Base-by-base conservation (phyloP, 768 basidiomycete genomes). In the Lepiota venenata region DNA sequence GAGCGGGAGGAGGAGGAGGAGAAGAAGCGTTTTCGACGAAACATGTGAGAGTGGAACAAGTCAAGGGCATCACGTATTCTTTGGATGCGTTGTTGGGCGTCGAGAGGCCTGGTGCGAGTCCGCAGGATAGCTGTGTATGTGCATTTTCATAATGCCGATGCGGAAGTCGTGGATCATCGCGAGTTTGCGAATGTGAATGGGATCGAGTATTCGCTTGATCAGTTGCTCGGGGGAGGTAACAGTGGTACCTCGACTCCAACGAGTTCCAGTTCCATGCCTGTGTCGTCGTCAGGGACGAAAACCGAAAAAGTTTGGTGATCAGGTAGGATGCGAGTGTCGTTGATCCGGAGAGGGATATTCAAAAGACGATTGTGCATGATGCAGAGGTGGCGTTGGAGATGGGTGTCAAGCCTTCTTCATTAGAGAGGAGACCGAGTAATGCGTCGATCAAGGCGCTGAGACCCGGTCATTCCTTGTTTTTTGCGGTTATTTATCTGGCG, bases 121-220 rank as follows among this genome's bases (percentile, higher is more conserved):
- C 78, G 0, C 3, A 25, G 5, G 66, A 68, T 15, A 70, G 80
- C 7, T n/a, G 65, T 76, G 1, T 70, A 68, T 15, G 64, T 70
- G 38, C 73, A 69, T 27, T 55, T 55, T 15, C 53, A 55, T 14
- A 74, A 77, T 59, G 69, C 74, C 25, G 79, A 83, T 55, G 77
- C 80, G 71, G 77, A 78, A 25, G 71, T 82, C 16, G 89, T 96
- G 36, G 81, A 91, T 64, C 91, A 98, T 71, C 81, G 76, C 58
- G 87, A 95, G 58, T 99, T 99, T 63, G 97, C 96, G 3, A 87
- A 92, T 64, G 91, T 99, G 61, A 99, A 99, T 64, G 94, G 95
- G 42, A 97, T 99, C 63, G 87, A 91, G 63, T 98, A 99, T 72
- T 92, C 85, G 40, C 82, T 99, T n/a, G 85, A 88, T 47, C 82